phyloP scores from a whole-genome alignment of 345 rosid genomes.

The Pistacia integerrima region DNA sequence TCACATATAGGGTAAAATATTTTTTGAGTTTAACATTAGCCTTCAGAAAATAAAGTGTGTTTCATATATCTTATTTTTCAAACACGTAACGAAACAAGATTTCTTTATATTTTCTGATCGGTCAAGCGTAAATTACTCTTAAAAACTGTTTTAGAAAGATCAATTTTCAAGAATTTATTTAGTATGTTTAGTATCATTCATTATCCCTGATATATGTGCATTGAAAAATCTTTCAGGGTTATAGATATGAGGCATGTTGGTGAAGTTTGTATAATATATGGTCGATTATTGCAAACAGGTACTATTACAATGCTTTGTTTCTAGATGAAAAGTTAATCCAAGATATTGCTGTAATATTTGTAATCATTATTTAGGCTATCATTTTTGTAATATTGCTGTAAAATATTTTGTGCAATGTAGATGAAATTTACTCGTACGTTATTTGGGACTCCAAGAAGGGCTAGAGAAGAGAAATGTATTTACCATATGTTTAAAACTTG shows the following conservation, averaged over 20 bases:
- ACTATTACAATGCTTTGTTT: background rate
- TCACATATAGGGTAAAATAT: background rate
- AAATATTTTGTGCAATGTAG: background rate
- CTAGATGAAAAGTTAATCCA: background rate
- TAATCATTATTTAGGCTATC: background rate
- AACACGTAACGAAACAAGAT: background rate
- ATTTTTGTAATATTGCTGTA: background rate
- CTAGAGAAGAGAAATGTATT: background rate
- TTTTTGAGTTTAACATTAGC: background rate
- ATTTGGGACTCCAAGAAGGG: background rate
- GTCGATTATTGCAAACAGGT: background rate
- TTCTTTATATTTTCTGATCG: background rate
- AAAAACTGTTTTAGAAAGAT: too few species aligned
- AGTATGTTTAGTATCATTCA: background rate
- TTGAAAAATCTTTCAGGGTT: background rate
- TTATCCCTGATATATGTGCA: background rate
- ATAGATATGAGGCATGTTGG: background rate
- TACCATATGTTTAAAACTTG: background rate
- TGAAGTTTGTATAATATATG: background rate
- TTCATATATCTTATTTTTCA: background rate
- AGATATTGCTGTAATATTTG: background rate
- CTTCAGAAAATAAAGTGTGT: background rate
- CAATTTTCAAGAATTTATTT: background rate
- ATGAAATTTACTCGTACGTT: background rate
- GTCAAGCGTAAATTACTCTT: background rate